A percentile compares a stretch with the other conserved stretches of the same genome.
phyloP scores from a whole-genome alignment of 2,329 filamentous ascomycete genomes.

The Alternaria consortialis region DNA sequence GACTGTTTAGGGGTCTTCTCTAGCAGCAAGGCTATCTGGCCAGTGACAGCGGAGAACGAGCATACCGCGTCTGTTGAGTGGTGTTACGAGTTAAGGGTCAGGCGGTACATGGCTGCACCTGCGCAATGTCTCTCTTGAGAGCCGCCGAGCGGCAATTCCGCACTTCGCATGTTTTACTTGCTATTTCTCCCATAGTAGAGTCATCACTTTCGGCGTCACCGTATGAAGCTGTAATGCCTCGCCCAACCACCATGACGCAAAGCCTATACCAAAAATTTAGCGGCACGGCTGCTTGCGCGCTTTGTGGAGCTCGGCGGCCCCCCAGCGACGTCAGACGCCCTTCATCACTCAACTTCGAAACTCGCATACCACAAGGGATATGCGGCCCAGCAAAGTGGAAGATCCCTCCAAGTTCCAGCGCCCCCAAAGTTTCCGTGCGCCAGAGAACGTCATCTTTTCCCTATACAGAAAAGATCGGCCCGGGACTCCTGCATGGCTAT shows the following conservation, averaged over 20 bases:
- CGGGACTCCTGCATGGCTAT: conserved; percentile 5
- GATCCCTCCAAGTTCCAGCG: conserved; percentile 13
- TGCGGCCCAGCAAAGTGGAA: conserved; percentile 25
- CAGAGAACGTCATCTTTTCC: conserved; percentile 27
- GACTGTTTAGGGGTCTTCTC: conserved; percentile 24
- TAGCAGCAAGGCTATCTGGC: conserved; percentile 14
- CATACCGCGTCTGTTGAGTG: conserved; percentile 7
- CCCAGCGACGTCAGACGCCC: conserved; percentile 15
- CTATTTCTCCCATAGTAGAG: neutral
- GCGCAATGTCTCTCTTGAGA: conserved; percentile 1
- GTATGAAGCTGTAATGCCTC: neutral
- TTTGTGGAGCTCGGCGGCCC: neutral
- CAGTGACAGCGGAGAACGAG: conserved; percentile 10
- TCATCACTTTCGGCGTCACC: neutral
- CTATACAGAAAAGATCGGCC: conserved; percentile 17
- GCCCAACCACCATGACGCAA: conserved; percentile 7
- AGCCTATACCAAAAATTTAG: neutral
- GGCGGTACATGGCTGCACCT: conserved; percentile 2
- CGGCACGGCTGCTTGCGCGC: neutral
- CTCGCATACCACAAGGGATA: conserved; percentile 12
- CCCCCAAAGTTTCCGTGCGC: conserved; percentile 17
- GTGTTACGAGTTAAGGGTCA: conserved; percentile 10
- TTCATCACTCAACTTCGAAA: conserved; percentile 5
- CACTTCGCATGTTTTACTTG: neutral
- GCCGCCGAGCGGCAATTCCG: conserved; percentile 5